Evolutionary conservation across 768 basidiomycete genomes (phyloP).

Genomic region (Russula sp.): DNA sequence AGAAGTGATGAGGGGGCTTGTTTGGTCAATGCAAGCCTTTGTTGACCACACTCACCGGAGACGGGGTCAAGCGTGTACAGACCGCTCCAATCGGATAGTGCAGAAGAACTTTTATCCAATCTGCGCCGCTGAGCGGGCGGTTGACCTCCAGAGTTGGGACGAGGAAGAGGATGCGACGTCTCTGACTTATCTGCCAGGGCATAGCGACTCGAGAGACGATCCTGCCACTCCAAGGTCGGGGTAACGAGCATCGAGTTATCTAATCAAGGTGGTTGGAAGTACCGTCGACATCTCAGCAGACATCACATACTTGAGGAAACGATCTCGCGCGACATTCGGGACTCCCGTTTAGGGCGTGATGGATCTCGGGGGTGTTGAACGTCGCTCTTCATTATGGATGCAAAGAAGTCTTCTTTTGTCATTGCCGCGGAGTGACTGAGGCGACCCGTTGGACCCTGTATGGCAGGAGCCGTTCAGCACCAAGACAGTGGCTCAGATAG

Average conservation of each 20-base stretch:
- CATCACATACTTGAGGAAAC: conserved; percentile 59
- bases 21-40: neutral
- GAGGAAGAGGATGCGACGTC: neutral
- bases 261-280: conserved; percentile 24
- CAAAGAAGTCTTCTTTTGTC: conserved; percentile 75
- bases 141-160: conserved; percentile 10
- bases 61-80: conserved; percentile 52
- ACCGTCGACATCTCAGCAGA: neutral
- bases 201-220: conserved; percentile 55
- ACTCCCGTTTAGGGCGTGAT: conserved; percentile 62
- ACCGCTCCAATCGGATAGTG: conserved; percentile 46
- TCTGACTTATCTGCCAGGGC: conserved; percentile 27
- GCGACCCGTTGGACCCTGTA: conserved; percentile 64
- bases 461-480: conserved; percentile 2
- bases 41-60: conserved; percentile 14
- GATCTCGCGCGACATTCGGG: conserved; percentile 70
- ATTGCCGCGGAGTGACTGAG: conserved; percentile 52
- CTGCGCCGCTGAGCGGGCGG: conserved; percentile 45
- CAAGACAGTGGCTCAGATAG: conserved; percentile 4
- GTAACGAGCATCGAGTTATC: conserved; percentile 55
- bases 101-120: conserved; percentile 32
- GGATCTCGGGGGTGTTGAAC: conserved; percentile 43
- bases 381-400: conserved; percentile 61
- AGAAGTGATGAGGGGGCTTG: neutral
- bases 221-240: conserved; percentile 76